Percentiles rank a stretch among this genome's conserved stretches.
phyloP scores from a whole-genome alignment of 169 alveolate species.

The Fabrea salina region DNA sequence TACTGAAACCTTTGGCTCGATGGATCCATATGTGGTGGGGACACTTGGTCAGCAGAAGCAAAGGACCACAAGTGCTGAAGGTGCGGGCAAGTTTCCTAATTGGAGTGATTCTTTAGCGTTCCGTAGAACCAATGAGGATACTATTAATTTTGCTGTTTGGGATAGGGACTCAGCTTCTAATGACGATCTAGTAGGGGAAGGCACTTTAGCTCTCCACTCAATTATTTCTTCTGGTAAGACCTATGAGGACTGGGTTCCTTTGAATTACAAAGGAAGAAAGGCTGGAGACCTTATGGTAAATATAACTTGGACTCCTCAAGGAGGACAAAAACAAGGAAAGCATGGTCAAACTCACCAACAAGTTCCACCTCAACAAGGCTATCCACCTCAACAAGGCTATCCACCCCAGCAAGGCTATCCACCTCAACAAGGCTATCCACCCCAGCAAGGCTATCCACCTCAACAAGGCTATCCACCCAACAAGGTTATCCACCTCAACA shows the following conservation, averaged over 20 bases:
- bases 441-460: slow-evolving; percentile 27
- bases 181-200: slow-evolving; percentile 30
- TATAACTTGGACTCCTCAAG: slow-evolving; percentile 25
- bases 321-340: not conserved
- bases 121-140: slow-evolving; percentile 1
- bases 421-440: slow-evolving; percentile 10
- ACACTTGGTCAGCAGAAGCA: not conserved
- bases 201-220: not conserved
- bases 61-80: slow-evolving; percentile 10
- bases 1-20: slow-evolving; percentile 42
- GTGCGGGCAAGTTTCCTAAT: slow-evolving; percentile 37
- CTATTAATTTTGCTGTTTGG: not conserved
- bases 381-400: slow-evolving; percentile 1
- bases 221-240: not conserved
- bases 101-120: slow-evolving; percentile 32
- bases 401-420: slow-evolving; percentile 31
- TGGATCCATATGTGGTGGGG: slow-evolving; percentile 36
- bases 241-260: slow-evolving; percentile 35
- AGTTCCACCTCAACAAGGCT: not conserved
- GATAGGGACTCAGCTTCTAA: slow-evolving; percentile 16
- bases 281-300: slow-evolving; percentile 38
- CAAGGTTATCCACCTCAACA: slow-evolving; percentile 23
- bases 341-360: not conserved
- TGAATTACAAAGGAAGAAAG: slow-evolving; percentile 40
- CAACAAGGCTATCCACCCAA: slow-evolving; percentile 22